These are phyloP conservation scores for Chlorella sp. DNA, from an alignment of 139 green algal species.

Conservation along the genomic window DNA sequence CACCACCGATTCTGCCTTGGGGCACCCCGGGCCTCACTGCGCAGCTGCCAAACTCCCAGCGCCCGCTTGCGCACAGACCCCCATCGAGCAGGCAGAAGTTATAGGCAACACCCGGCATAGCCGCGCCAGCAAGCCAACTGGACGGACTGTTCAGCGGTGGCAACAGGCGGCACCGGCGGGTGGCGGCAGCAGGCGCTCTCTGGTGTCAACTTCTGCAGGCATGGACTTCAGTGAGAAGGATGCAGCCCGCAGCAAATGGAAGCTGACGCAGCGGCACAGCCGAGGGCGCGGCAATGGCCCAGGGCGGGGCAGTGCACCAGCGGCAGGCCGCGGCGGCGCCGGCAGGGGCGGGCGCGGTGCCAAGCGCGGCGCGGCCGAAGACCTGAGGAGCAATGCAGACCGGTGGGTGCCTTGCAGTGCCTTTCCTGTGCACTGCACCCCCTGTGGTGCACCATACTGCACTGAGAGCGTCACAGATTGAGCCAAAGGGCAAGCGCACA, in stretches of 20 bases:
- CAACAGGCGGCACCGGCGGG: neutral
- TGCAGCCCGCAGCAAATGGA: conserved; percentile 35
- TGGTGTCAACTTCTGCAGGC: neutral
- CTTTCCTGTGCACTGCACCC: neutral
- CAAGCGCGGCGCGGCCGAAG: neutral
- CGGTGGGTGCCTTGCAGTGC: neutral
- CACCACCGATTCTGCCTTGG: no score
- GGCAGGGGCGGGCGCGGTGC: neutral
- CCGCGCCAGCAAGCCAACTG: no score
- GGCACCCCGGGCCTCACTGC: no score
- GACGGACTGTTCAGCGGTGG: neutral
- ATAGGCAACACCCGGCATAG: no score
- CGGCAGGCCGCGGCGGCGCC: neutral
- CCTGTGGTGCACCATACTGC: neutral
- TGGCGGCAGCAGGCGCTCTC: neutral
- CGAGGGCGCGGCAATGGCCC: conserved; percentile 16
- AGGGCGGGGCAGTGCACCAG: neutral
- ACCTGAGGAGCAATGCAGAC: conserved; percentile 26
- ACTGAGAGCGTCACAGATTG: neutral
- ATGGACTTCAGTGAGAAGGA: conserved; percentile 50
- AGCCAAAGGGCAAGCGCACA: neutral
- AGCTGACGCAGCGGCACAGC: conserved; percentile 29
- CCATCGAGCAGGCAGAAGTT: no score
- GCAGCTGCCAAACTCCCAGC: no score
- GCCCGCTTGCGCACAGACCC: no score